phyloP scores from a whole-genome alignment of 495 filamentous ascomycete genomes.

The Diplogelasinospora grovesii region DNA sequence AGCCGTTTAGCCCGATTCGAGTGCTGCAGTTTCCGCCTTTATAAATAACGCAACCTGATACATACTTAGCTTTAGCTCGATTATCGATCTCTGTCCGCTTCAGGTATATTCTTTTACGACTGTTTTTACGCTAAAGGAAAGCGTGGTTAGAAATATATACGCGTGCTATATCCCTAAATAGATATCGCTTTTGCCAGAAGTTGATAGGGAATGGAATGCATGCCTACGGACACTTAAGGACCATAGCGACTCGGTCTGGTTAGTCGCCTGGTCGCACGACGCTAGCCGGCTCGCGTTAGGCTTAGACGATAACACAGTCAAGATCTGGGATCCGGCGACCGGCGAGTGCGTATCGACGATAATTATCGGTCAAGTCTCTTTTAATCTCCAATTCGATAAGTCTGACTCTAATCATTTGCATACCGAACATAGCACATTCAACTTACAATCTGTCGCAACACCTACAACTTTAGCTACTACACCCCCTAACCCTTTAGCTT shows the following conservation, averaged over 20 bases:
- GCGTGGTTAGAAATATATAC: background rate
- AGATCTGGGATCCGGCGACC: background rate
- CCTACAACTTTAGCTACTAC: background rate
- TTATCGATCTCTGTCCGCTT: background rate
- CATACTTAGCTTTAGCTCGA: background rate
- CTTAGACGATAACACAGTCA: background rate
- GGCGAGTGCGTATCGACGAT: too few species aligned
- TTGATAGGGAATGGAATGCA: background rate
- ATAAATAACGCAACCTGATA: background rate
- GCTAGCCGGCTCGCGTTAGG: background rate
- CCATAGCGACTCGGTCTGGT: too few species aligned
- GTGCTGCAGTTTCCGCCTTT: background rate
- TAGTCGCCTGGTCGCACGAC: too few species aligned
- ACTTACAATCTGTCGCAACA: too few species aligned
- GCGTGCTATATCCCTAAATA: background rate
- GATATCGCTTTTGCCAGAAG: background rate
- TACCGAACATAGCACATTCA: too few species aligned
- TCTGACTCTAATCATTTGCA: too few species aligned
- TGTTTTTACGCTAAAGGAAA: background rate
- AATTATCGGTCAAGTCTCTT: too few species aligned
- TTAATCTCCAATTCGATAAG: too few species aligned
- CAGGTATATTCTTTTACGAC: background rate
- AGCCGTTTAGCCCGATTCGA: background rate
- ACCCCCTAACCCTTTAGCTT: background rate
- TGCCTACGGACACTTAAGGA: background rate